These are phyloP conservation scores for Symbiodinium natans DNA, from an alignment of 73 alveolate genomes.

Conservation along the genomic window DNA sequence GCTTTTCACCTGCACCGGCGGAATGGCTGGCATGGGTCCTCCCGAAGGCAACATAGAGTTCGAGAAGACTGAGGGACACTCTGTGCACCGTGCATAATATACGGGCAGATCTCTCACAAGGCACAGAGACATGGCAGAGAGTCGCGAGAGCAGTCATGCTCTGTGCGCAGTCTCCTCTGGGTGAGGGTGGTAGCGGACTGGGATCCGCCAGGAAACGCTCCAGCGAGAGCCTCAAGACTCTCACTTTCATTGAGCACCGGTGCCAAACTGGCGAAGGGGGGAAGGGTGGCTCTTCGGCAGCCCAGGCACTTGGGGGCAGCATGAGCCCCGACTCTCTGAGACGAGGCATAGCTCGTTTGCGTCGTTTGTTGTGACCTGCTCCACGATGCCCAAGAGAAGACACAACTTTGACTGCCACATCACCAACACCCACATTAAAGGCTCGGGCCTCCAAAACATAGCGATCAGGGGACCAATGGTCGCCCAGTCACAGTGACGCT, in stretches of 20 bases:
- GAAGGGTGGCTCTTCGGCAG: too few species aligned
- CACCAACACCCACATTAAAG: too few species aligned
- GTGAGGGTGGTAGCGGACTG: slow-evolving; percentile 30
- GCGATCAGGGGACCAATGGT: too few species aligned
- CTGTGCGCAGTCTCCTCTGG: not conserved
- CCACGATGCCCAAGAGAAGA: too few species aligned
- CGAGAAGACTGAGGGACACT: too few species aligned
- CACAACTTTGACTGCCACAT: too few species aligned
- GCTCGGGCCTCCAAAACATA: not conserved
- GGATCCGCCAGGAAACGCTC: slow-evolving; percentile 60
- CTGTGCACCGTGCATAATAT: too few species aligned
- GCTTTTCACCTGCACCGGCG: slow-evolving; percentile 15
- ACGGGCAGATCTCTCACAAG: too few species aligned
- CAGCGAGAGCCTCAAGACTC: not conserved
- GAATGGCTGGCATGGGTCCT: not conserved
- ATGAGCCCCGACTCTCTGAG: not conserved
- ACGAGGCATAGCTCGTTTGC: not conserved
- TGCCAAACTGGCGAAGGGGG: too few species aligned
- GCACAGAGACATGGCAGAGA: not conserved
- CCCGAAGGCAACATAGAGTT: not conserved
- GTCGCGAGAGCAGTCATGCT: not conserved
- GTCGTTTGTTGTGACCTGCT: not conserved
- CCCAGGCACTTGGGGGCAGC: too few species aligned
- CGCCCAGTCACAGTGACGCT: too few species aligned
- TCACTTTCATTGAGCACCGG: too few species aligned